These are phyloP conservation scores for Myxozyma neglecta DNA, from an alignment of 805 yeast genomes.

Conservation along the genomic window DNA sequence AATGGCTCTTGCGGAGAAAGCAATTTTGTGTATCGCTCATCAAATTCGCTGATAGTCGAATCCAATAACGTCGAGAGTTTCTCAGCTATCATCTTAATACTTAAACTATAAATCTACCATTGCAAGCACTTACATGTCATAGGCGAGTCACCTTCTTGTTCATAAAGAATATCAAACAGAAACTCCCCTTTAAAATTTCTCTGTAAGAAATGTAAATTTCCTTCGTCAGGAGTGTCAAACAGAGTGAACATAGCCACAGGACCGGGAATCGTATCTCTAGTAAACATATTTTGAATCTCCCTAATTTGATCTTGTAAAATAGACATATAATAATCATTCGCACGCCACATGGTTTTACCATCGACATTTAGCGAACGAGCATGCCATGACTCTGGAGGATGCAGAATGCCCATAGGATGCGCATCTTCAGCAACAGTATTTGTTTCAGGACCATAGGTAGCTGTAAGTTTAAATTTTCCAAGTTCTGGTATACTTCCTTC, in stretches of 20 bases:
- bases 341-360: slow-evolving; percentile 55
- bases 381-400: slow-evolving; percentile 16
- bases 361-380: slow-evolving; percentile 10
- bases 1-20: slow-evolving; percentile 61
- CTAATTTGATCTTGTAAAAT: slow-evolving; percentile 69
- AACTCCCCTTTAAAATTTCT: slow-evolving; percentile 70
- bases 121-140: slow-evolving; percentile 18
- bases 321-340: slow-evolving; percentile 70
- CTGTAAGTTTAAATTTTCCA: slow-evolving; percentile 60
- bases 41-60: slow-evolving; percentile 44
- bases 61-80: slow-evolving; percentile 37
- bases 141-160: slow-evolving; percentile 3
- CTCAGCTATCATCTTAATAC: slow-evolving; percentile 11
- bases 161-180: slow-evolving; percentile 62
- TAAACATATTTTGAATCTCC: slow-evolving; percentile 34
- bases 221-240: slow-evolving; percentile 57
- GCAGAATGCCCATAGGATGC: slow-evolving; percentile 48
- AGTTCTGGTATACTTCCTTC: slow-evolving; percentile 62
- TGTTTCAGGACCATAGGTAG: slow-evolving; percentile 56
- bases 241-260: slow-evolving; percentile 50
- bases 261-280: slow-evolving; percentile 42
- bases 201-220: slow-evolving; percentile 79
- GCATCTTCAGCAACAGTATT: slow-evolving; percentile 49
- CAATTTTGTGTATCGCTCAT: slow-evolving; percentile 51
- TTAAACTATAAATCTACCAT: not conserved